Evolutionary conservation across 345 rosid genomes (phyloP), one percentile per base, ranked within the genome.

Genomic region (Chamaenerion angustifolium): DNA sequence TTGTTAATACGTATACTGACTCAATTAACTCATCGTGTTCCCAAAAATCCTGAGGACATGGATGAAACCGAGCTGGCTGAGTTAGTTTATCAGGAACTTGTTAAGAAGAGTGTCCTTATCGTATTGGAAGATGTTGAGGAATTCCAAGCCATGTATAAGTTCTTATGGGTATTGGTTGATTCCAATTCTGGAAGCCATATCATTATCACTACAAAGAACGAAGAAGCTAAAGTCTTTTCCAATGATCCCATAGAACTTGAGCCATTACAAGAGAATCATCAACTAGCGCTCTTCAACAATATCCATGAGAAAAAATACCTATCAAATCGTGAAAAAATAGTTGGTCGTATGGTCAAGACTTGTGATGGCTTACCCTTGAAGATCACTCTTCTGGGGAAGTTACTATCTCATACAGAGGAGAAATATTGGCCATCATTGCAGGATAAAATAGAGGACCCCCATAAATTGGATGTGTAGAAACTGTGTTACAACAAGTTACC

Each of bases 61-160:
- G 11, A 3, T 0, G 9, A 6, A 16, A 1, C 21, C 0, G 48
- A 42, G n/a, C 12, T 51, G n/a, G 27, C 4, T 31, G 4, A 45
- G 17, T 7, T 27, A 42, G 46, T 51, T 3, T 27, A 0, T n/a
- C 14, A 31, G 46, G 42, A 50, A 54, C 57, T 55, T 43, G 11
- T 10, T 18, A 19, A 46, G 16, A 56, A 51, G 21, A 35, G 52
- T 50, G 51, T 45, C 44, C 55, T 60, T 45, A 46, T 65, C 4
- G 62, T 65, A 42, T 12, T 65, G 16, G 70, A 60, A 51, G 65
- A 16, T 15, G 15, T 46, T 14, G 6, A 11, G 10, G 15, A 16
- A 6, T 40, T 13, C 1, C 35, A 45, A 10, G 10, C 42, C 0
- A 12, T 49, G 49, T 46, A 11, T 5, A 35, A 13, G 1, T 16